Evolutionary conservation across 2,329 filamentous ascomycete species (phyloP), one percentile per base, ranked within the genome.

Genomic region (Xylariaceae sp.): DNA sequence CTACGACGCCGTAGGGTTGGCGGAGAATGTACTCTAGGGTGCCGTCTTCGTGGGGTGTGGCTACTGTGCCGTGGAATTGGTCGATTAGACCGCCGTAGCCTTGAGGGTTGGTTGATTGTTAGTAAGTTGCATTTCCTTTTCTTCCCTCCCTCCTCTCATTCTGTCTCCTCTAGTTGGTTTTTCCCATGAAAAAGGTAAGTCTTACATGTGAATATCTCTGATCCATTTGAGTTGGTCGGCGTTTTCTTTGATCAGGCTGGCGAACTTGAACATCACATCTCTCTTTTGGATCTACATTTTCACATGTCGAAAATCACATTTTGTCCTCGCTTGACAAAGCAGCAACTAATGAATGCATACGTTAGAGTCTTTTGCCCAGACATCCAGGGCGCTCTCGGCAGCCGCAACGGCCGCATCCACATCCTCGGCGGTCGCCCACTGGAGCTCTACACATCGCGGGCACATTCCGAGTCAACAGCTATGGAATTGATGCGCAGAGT

Each of bases 1-100:
- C 86, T 55, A 86, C 87, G 0, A 93, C 87, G 32, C 88, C 88
- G 25, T 92, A 69, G 2, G 88, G 87, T 65, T 92, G 82, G n/a
- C 54, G 52, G 14, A 56, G 53, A 21, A 53, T 45, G 21, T 55
- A 57, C 40, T 51, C 48, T 5, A 51, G 40, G 11, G 48, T 45
- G 16, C 48, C 49, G 12, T 52, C 44, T 1, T 47, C 49, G 20
- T 44, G 49, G 4, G 49, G 49, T 33, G 49, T 47, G 14, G 49
- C 46, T 5, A 47, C 40, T 19, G 46, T 40, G 10, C 47, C 47
- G 27, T 52, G 49, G 17, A 49, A 49, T 40, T 49, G 47, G 6
- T 52, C 42, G 32, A 52, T 52, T 14, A 52, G 22, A 22, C 49
- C 49, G 19, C 48, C 45, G 11, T 51, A 51, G 29, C 45, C 48